Evolutionary conservation across 2,329 filamentous ascomycete species (phyloP), one percentile per base, ranked within the genome.

Genomic region (Chaetomiaceae sp.): DNA sequence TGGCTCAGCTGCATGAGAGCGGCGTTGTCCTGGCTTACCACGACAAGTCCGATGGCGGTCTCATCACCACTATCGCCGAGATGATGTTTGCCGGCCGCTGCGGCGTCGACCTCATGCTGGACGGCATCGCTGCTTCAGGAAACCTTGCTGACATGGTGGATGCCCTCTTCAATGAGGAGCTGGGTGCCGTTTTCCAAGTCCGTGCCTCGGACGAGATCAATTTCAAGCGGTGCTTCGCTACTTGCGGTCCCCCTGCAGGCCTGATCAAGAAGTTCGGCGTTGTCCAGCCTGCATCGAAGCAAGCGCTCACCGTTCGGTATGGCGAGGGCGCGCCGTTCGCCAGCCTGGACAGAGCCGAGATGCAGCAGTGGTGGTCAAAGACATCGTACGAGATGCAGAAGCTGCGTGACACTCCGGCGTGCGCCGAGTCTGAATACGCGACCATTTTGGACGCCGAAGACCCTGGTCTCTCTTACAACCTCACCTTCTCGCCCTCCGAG

Each of bases 41-140:
- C 67, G 93, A 97, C 69, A 81, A 87, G 41, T 96, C 90, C 0
- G 92, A 97, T 66, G 93, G 92, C 67, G 93, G 93, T 63, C 74
- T 97, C 9, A 81, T 97, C 65, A 93, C 92, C 1, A 91, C 92
- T 5, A 72, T 97, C 30, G 88, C 85, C 3, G 93, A 99, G 71
- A 97, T 97, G 93, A 95, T 95, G 82, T 97, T 97, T 66, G 92
- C 93, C 27, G 93, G 93, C 23, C 86, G 91, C 50, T 95, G 88
- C 63, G 93, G 92, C 55, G 79, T 89, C 25, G 87, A 95, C 60
- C 76, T 97, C 53, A 86, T 88, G 76, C 75, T 96, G 51, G 91
- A 96, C 65, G 80, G 79, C 48, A 75, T 90, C 34, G 71, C 79
- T 23, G 82, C 81, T 53, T 82, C 81, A 20, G 76, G 83, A 38